Base-by-base conservation (phyloP, 148 eudicot species). In the Oxyria digyna region DNA sequence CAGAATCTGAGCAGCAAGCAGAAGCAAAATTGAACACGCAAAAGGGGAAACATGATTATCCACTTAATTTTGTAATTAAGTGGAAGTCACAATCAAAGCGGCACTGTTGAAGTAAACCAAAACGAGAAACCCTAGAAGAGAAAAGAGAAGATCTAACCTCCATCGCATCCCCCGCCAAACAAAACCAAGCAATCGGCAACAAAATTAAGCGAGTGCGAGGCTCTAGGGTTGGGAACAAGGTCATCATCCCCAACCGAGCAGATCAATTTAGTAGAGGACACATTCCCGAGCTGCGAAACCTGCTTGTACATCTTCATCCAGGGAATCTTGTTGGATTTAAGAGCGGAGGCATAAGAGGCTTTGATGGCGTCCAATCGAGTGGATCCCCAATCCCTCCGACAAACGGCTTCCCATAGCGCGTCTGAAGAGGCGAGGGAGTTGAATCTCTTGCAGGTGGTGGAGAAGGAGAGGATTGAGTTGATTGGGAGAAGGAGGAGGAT, bases 161-260 rank as follows among this genome's bases (percentile, higher is more conserved):
- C 98, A 52, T 87, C 91, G 64, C 79, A 80, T 5, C 98, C 98
- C 3, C 98, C 98, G 76, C 96, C 98, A 78, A 93, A 93, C 72
- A 93, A 80, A 76, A 93, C 84, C 81, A 87, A 78, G 69, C 82
- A 95, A 63, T 87, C 86, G 33, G 84, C 75, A 0, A 88, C 82
- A 68, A 82, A 87, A 80, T 85, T 87, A 33, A 95, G 89, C 18
- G 97, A 84, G 68, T 87, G 97, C 59, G 99, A 95, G 74, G 99
- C 99, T 74, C 99, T 82, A 37, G 99, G 89, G 23, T 84, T 52
- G 0, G 99, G 97, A 50, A 80, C 55, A 69, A 63, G 46, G 27
- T 49, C 76, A 67, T 71, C 82, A 66, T 38, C 69, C 0, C 27
- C 76, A 75, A 74, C 76, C 20, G 84, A 73, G 68, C 63, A 72